phyloP scores from a whole-genome alignment of 352 stramenopile genomes.

The Globisporangium mamillatum region DNA sequence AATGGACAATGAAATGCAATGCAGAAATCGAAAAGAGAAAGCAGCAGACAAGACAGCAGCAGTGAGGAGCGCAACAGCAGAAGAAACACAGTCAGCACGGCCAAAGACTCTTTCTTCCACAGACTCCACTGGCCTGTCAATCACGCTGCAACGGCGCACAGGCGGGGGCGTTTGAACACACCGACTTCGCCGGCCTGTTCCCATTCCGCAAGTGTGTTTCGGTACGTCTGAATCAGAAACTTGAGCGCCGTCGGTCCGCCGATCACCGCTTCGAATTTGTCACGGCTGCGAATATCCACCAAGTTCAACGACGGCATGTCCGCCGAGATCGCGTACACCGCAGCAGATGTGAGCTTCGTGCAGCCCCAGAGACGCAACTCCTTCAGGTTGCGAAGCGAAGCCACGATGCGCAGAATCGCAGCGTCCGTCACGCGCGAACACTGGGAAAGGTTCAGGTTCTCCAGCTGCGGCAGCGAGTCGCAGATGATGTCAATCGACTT shows the following conservation, averaged over 20 bases:
- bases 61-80: slow-evolving; percentile 5
- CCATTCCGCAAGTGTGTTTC: slow-evolving; percentile 64
- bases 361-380: slow-evolving; percentile 83
- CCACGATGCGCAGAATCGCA: slow-evolving; percentile 58
- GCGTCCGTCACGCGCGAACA: slow-evolving; percentile 76
- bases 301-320: slow-evolving; percentile 59
- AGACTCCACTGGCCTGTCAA: not conserved
- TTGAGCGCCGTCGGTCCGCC: slow-evolving; percentile 69
- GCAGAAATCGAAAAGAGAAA: slow-evolving; percentile 15
- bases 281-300: slow-evolving; percentile 74
- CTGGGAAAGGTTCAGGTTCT: slow-evolving; percentile 80
- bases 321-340: slow-evolving; percentile 66
- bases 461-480: slow-evolving; percentile 36
- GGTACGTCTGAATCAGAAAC: slow-evolving; percentile 75
- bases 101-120: slow-evolving; percentile 4
- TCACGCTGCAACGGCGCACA: slow-evolving; percentile 64
- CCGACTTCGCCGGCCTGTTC: slow-evolving; percentile 65
- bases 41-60: slow-evolving; percentile 13
- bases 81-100: slow-evolving; percentile 2
- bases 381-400: slow-evolving; percentile 49
- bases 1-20: slow-evolving; percentile 6
- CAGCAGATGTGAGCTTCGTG: slow-evolving; percentile 70
- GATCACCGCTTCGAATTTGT: slow-evolving; percentile 78
- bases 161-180: slow-evolving; percentile 64
- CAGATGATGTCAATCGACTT: slow-evolving; percentile 55